phyloP scores from a whole-genome alignment of 768 basidiomycete species.

The Lentinula raphanica region DNA sequence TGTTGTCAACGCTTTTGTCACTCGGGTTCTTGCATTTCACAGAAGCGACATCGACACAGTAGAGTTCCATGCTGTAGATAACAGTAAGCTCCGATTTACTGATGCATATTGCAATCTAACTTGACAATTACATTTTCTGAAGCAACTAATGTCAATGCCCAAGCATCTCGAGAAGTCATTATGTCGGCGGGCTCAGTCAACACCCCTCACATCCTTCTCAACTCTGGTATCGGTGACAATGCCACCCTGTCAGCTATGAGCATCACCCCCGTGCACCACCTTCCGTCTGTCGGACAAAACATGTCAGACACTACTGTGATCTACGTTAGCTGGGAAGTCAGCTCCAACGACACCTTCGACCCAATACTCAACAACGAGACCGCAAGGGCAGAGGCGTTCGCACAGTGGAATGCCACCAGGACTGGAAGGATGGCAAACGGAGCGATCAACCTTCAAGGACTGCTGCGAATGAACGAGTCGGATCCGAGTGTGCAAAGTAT shows the following conservation, averaged over 20 bases:
- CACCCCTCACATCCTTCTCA: constrained; percentile 15
- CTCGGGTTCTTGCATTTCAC: neutral
- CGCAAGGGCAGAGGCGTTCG: constrained; percentile 10
- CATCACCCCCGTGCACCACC: constrained; percentile 7
- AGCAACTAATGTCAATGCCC: constrained; percentile 3
- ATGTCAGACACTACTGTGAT: constrained; percentile 8
- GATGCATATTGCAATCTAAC: neutral
- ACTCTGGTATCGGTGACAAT: constrained; percentile 17
- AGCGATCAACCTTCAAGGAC: constrained; percentile 16
- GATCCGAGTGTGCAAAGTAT: neutral
- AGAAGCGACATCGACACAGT: neutral
- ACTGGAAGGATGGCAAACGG: constrained; percentile 25
- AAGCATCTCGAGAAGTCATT: constrained; percentile 18
- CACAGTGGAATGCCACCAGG: constrained; percentile 22
- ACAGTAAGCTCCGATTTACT: constrained; percentile 2
- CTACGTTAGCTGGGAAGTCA: constrained; percentile 7
- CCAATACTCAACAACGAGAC: constrained; percentile 17
- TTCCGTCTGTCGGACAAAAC: constrained; percentile 15
- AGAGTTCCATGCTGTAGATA: constrained; percentile 3
- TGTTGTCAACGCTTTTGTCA: constrained; percentile 13
- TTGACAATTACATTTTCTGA: neutral
- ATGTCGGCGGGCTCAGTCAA: constrained; percentile 21
- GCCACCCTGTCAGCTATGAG: constrained; percentile 1
- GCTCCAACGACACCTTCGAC: constrained; percentile 14
- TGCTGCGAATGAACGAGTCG: neutral